Conservation (phyloP, 169 alveolate species). For the Miamiensis avidus region DNA sequence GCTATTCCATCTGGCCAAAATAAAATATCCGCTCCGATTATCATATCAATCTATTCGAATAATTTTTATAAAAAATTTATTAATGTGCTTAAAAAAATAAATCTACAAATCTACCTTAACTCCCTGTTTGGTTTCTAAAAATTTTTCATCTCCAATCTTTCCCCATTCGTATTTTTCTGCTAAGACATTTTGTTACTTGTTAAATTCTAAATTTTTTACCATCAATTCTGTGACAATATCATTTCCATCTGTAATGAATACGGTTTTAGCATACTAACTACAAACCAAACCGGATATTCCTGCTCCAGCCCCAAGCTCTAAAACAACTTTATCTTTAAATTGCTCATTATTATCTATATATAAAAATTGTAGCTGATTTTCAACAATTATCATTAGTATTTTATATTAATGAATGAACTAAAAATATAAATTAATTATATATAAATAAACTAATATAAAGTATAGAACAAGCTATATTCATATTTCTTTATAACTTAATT, state of each 20-base stretch:
- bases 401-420: too few relatives aligned
- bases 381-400: too few relatives aligned
- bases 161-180: conserved; percentile 35
- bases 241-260: conserved; percentile 40
- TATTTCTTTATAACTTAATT: too few relatives aligned
- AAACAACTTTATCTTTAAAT: conserved; percentile 32
- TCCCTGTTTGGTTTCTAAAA: background rate
- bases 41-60: conserved; percentile 31
- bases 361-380: background rate
- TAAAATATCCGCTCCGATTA: conserved; percentile 44
- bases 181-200: conserved; percentile 21
- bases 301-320: conserved; percentile 48
- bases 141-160: conserved; percentile 9
- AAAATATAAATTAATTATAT: too few relatives aligned
- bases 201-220: conserved; percentile 31
- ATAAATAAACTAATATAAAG: too few relatives aligned
- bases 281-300: conserved; percentile 44
- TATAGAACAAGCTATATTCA: too few relatives aligned
- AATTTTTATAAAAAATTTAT: background rate
- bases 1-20: conserved; percentile 32
- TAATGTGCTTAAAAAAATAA: background rate
- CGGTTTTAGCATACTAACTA: conserved; percentile 42
- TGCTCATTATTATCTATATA: conserved; percentile 23
- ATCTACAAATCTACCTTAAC: background rate
- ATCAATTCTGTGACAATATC: conserved; percentile 37